Conservation (phyloP, 202 grass and related monocot species). For the Zizania palustris region DNA sequence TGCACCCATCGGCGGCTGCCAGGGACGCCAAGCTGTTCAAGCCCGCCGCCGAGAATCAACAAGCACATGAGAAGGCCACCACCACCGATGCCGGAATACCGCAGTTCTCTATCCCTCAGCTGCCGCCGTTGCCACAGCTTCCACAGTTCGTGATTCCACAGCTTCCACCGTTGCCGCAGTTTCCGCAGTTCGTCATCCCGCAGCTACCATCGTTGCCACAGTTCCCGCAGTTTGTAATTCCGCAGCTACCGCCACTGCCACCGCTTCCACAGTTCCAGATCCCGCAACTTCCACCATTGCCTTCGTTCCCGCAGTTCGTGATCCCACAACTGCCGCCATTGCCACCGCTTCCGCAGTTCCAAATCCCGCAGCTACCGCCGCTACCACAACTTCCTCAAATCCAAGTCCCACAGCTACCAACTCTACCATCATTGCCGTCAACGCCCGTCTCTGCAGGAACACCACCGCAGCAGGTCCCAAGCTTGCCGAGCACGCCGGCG, state of each 20-base stretch:
- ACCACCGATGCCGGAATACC: neutral
- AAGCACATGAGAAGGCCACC: neutral
- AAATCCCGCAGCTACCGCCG: neutral
- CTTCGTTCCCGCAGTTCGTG: neutral
- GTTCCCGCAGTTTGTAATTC: neutral
- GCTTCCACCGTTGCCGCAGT: neutral
- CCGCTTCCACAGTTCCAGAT: neutral
- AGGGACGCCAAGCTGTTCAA: neutral
- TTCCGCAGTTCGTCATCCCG: neutral
- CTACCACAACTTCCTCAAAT: neutral
- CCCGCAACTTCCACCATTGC: neutral
- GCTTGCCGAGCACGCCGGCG: neutral
- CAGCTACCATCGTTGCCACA: neutral
- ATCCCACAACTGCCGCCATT: neutral
- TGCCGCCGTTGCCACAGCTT: neutral
- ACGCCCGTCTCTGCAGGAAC: neutral
- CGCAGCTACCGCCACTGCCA: neutral
- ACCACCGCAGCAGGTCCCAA: neutral
- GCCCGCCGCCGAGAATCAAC: neutral
- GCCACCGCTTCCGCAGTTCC: neutral
- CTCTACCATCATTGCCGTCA: neutral
- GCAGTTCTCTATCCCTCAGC: neutral
- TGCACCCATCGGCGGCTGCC: neutral
- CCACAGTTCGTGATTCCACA: neutral
- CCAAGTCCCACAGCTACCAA: neutral